Conservation (phyloP, 2,329 filamentous ascomycete species). For the Aspergillus sp. region DNA sequence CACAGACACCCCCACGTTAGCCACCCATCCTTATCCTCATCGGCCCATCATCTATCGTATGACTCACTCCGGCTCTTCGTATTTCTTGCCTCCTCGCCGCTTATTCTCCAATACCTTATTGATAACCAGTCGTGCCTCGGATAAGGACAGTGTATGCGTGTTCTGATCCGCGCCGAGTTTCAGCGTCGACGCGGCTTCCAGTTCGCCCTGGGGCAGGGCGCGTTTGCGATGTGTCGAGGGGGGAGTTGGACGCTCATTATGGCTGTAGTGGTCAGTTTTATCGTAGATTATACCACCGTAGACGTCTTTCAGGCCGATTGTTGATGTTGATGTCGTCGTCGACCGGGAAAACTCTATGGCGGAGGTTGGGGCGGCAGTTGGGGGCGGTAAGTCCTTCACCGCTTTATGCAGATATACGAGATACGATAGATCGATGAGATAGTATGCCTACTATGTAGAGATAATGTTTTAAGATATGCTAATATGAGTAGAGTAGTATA, state of each 20-base stretch:
- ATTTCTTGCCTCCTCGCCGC: constrained; percentile 71
- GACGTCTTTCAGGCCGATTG: not conserved
- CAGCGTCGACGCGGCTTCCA: constrained; percentile 76
- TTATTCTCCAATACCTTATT: constrained; percentile 82
- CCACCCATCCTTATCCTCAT: not conserved
- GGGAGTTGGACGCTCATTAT: constrained; percentile 32
- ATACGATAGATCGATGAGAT: not conserved
- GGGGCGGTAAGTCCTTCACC: constrained; percentile 15
- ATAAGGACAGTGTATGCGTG: constrained; percentile 86
- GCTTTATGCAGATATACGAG: no score
- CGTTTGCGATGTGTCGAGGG: constrained; percentile 39
- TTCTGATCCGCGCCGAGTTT: constrained; percentile 91
- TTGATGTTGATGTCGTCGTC: constrained; percentile 7
- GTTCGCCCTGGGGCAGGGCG: constrained; percentile 54
- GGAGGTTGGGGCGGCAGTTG: constrained; percentile 12
- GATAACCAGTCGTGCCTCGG: constrained; percentile 86
- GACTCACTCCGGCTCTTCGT: constrained; percentile 76
- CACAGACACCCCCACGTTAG: not conserved
- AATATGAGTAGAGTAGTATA: not conserved
- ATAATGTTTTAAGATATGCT: no score
- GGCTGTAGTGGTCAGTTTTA: not conserved
- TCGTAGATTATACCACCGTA: not conserved
- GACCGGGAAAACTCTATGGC: constrained; percentile 9
- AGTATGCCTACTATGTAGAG: no score
- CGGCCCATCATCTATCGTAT: not conserved